Conservation (phyloP, 1,284 basidiomycete species). For the Puccinia triticina region DNA sequence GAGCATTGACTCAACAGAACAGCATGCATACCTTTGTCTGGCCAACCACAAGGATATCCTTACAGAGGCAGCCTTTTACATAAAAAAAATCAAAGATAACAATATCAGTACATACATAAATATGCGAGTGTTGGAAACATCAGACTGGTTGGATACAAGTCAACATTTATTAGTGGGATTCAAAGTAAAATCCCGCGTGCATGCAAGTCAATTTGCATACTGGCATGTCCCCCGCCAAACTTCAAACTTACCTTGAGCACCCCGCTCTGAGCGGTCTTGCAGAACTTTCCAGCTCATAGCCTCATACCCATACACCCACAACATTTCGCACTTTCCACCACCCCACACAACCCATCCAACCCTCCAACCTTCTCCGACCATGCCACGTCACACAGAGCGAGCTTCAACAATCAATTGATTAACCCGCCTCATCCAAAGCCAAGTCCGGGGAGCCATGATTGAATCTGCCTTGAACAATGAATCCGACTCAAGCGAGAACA, state of each 20-base stretch:
- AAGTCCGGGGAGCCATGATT: neutral
- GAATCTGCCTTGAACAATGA: neutral
- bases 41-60: too few species aligned
- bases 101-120: too few species aligned
- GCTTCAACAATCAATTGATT: neutral
- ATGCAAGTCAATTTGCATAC: neutral
- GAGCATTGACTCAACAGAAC: too few species aligned
- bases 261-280: neutral
- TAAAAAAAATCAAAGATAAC: too few species aligned
- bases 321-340: too few species aligned
- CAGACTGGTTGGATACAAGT: too few species aligned
- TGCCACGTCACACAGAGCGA: neutral
- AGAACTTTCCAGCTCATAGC: neutral
- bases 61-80: too few species aligned
- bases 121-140: too few species aligned
- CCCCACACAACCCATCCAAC: too few species aligned
- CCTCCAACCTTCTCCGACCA: neutral
- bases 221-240: neutral
- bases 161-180: slow-evolving; percentile 20
- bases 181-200: neutral
- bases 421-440: neutral
- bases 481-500: too few species aligned
- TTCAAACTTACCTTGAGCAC: neutral
- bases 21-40: too few species aligned
- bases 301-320: too few species aligned